Evolutionary conservation across 768 basidiomycete species (phyloP).

Genomic region (Brasilioporus rufonigricans): DNA sequence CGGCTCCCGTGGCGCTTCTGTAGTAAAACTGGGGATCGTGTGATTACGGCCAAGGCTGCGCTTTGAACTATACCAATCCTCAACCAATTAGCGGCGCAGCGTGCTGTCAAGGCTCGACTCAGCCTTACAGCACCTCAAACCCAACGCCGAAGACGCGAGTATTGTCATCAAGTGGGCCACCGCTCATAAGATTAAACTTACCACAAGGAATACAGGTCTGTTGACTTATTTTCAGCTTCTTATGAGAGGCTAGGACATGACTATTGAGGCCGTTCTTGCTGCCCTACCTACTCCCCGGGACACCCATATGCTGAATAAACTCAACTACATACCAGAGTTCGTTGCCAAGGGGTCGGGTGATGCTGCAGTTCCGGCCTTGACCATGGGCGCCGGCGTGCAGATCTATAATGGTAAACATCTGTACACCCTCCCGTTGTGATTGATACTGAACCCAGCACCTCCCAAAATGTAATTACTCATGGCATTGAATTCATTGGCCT

Average conservation of each 20-base stretch:
- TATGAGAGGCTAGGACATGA: slow-evolving; percentile 18
- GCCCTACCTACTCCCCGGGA: slow-evolving; percentile 25
- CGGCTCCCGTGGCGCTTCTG: slow-evolving; percentile 15
- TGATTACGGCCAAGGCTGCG: slow-evolving; percentile 15
- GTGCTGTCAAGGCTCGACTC: slow-evolving; percentile 22
- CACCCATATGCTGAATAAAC: slow-evolving; percentile 15
- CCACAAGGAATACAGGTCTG: slow-evolving; percentile 24
- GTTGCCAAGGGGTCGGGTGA: slow-evolving; percentile 17
- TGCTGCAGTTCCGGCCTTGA: slow-evolving; percentile 15
- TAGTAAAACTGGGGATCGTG: slow-evolving; percentile 27
- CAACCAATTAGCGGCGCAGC: slow-evolving; percentile 7
- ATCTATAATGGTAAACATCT: slow-evolving; percentile 9
- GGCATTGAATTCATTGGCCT: slow-evolving; percentile 20
- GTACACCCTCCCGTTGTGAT: slow-evolving; percentile 10
- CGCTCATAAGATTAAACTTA: slow-evolving; percentile 18
- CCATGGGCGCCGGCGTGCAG: slow-evolving; percentile 19
- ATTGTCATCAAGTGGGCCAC: slow-evolving; percentile 20
- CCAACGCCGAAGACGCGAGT: slow-evolving; percentile 20
- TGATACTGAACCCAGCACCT: slow-evolving; percentile 9
- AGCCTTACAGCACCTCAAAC: slow-evolving; percentile 21
- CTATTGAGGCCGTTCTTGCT: slow-evolving; percentile 21
- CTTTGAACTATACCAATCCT: slow-evolving; percentile 18
- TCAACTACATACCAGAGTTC: slow-evolving; percentile 17
- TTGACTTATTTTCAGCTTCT: neutral
- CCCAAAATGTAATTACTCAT: slow-evolving; percentile 9